Percentiles rank a stretch among this genome's conserved stretches.
phyloP scores from a whole-genome alignment of 1,284 basidiomycete species.

The Ustilago bromivora region DNA sequence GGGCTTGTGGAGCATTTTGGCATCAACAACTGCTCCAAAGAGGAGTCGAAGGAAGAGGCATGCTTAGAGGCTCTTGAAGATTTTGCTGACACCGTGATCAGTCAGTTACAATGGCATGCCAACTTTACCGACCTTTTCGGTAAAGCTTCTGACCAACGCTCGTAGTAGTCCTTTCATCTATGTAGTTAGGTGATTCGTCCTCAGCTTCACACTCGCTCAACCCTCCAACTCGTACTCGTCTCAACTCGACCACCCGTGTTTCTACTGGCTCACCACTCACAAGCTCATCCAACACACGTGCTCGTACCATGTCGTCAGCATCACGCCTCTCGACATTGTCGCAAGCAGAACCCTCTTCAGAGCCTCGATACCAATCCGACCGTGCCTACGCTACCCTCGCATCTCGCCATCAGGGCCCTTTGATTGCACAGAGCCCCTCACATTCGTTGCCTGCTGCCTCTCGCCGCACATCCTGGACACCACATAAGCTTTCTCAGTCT shows the following conservation, averaged over 20 bases:
- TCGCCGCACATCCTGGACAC: constrained; percentile 43
- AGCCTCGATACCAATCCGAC: constrained; percentile 13
- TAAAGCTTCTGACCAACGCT: too few species aligned
- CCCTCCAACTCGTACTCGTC: constrained; percentile 21
- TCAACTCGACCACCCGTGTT: constrained; percentile 34
- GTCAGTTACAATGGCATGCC: too few species aligned
- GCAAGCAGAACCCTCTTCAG: constrained; percentile 8
- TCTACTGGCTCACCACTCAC: constrained; percentile 19
- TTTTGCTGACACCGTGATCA: too few species aligned
- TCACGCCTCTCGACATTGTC: constrained; percentile 18
- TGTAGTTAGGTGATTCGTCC: neutral
- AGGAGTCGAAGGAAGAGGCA: too few species aligned
- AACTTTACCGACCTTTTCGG: too few species aligned
- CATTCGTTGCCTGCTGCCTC: constrained; percentile 17
- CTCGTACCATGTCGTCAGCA: constrained; percentile 38
- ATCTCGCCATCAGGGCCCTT: constrained; percentile 14
- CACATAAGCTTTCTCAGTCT: constrained; percentile 23
- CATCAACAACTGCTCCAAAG: too few species aligned
- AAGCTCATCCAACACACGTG: constrained; percentile 17
- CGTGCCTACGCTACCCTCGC: constrained; percentile 30
- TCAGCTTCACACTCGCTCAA: constrained; percentile 10
- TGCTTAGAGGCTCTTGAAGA: too few species aligned
- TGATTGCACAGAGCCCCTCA: constrained; percentile 7
- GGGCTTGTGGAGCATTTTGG: too few species aligned
- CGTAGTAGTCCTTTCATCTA: too few species aligned